Evolutionary conservation across 179 eudicot genomes (phyloP).

Genomic region (Vitellaria paradoxa): DNA sequence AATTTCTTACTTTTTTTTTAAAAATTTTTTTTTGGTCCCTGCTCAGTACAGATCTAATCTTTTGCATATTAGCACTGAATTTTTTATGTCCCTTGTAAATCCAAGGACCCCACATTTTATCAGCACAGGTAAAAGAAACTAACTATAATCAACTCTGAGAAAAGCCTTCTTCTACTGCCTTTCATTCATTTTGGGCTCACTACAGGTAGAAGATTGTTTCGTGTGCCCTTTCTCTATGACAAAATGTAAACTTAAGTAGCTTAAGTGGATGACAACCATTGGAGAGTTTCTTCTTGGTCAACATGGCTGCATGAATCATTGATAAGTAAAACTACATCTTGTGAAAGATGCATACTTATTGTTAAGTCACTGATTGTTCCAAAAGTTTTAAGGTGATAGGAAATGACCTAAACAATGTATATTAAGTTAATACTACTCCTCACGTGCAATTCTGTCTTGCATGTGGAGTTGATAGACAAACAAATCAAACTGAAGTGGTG

Average conservation of each 20-base stretch:
- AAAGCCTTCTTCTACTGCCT: not conserved
- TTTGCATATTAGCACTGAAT: too few species aligned
- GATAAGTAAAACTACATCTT: not conserved
- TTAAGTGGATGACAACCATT: not conserved
- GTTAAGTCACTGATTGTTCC: too few species aligned
- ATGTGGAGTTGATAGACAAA: too few species aligned
- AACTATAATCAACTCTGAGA: not conserved
- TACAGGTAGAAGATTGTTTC: not conserved
- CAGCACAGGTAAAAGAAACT: not conserved
- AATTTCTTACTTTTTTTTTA: too few species aligned
- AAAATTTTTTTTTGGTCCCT: too few species aligned
- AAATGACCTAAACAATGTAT: too few species aligned
- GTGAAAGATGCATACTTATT: not conserved
- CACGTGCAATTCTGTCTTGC: too few species aligned
- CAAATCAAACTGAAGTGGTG: too few species aligned
- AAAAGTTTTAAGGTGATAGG: too few species aligned
- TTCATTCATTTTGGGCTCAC: not conserved
- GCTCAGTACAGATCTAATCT: too few species aligned
- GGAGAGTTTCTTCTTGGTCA: not conserved
- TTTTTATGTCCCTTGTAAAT: not conserved
- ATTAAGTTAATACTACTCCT: too few species aligned
- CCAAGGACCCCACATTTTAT: not conserved
- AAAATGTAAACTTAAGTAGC: not conserved
- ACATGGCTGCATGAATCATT: not conserved
- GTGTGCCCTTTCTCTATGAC: not conserved